Evolutionary conservation across 1,284 basidiomycete genomes (phyloP).

Genomic region (Rhodotorula sp.): DNA sequence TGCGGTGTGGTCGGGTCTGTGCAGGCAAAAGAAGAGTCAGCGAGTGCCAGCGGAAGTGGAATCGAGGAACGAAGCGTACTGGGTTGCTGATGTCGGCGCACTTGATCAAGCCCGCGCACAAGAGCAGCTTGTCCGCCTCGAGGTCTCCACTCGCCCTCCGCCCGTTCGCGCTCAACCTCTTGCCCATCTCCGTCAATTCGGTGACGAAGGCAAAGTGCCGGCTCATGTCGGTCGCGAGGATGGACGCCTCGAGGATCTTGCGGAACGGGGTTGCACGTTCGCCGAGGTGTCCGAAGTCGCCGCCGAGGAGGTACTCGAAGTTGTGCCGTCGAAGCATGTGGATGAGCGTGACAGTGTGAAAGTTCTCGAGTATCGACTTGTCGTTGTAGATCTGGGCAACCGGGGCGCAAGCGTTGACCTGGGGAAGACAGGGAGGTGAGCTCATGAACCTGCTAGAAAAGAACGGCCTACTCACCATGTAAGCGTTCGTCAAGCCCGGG

Average conservation of each 20-base stretch:
- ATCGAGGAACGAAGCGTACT: conserved; percentile 52
- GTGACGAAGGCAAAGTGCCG: conserved; percentile 81
- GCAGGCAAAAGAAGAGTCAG: conserved; percentile 5
- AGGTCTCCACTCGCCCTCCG: conserved; percentile 29
- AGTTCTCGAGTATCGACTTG: conserved; percentile 84
- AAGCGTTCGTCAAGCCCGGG: conserved; percentile 84
- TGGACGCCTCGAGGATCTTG: conserved; percentile 69
- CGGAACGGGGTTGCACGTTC: conserved; percentile 55
- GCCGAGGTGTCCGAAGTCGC: conserved; percentile 45
- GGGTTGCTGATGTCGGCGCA: conserved; percentile 97
- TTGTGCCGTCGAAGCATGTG: conserved; percentile 78
- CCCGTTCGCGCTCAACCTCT: conserved; percentile 9
- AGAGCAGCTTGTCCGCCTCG: conserved; percentile 61
- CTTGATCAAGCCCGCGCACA: conserved; percentile 90
- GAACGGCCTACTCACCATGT: conserved; percentile 66
- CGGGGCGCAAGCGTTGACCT: conserved; percentile 90
- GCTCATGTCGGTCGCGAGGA: conserved; percentile 90
- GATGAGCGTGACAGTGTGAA: conserved; percentile 82
- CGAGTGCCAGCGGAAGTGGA: neutral
- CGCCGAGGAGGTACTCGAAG: conserved; percentile 55
- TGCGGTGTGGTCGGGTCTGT: conserved; percentile 82
- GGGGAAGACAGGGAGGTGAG: neutral
- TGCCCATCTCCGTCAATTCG: conserved; percentile 57
- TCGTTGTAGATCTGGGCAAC: conserved; percentile 82
- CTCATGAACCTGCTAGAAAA: neutral